phyloP scores from a whole-genome alignment of 2,329 filamentous ascomycete species.

The Grosmannia serpens region DNA sequence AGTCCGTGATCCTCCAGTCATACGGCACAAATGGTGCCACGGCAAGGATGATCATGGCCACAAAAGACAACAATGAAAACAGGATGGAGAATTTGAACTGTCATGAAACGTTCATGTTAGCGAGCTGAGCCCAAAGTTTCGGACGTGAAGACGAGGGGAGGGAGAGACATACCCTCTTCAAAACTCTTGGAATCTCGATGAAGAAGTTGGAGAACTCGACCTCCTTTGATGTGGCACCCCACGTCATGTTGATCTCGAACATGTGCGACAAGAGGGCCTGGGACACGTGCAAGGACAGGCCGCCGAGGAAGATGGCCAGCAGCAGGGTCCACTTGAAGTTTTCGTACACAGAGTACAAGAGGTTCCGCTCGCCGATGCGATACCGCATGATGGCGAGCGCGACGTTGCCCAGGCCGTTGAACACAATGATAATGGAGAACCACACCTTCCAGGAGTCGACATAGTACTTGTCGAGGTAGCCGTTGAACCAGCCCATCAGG shows the following conservation, averaged over 20 bases:
- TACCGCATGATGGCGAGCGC: slow-evolving; percentile 63
- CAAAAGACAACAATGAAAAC: slow-evolving; percentile 46
- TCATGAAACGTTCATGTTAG: neutral
- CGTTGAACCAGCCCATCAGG: slow-evolving; percentile 64
- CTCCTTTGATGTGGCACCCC: slow-evolving; percentile 79
- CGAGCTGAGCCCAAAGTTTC: neutral
- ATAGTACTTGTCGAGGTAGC: slow-evolving; percentile 70
- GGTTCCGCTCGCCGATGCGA: slow-evolving; percentile 50
- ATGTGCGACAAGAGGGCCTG: slow-evolving; percentile 73
- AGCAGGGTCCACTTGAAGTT: slow-evolving; percentile 65
- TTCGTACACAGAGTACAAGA: slow-evolving; percentile 46
- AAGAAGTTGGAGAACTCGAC: slow-evolving; percentile 74
- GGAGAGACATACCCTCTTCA: slow-evolving; percentile 56
- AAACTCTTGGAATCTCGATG: slow-evolving; percentile 67
- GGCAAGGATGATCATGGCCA: slow-evolving; percentile 53
- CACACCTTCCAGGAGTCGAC: slow-evolving; percentile 69
- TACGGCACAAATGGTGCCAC: slow-evolving; percentile 52
- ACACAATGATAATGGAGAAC: slow-evolving; percentile 70
- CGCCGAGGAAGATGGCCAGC: slow-evolving; percentile 72
- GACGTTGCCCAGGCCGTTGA: slow-evolving; percentile 64
- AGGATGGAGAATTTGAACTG: slow-evolving; percentile 63
- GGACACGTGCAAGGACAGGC: slow-evolving; percentile 68
- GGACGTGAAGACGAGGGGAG: slow-evolving; percentile 18
- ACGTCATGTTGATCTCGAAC: slow-evolving; percentile 76
- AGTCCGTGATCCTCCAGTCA: slow-evolving; percentile 56